A percentile compares a stretch with the other conserved stretches of the same genome.
Conservation (phyloP, 805 yeast species). For the Candida anglica region DNA sequence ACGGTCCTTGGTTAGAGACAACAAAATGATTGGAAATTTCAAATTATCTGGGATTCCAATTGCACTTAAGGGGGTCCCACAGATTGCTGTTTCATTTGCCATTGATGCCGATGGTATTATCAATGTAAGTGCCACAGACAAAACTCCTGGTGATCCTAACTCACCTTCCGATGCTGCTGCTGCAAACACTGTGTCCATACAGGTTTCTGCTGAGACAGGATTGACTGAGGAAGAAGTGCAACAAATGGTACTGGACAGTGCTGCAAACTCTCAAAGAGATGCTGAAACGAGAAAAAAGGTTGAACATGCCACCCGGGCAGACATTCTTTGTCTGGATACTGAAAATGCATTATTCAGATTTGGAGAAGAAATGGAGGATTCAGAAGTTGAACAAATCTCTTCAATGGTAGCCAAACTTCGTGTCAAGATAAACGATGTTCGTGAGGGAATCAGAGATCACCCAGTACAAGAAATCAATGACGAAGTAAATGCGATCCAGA, state of each 20-base stretch:
- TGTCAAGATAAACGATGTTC: constrained; percentile 28
- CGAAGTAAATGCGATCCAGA: constrained; percentile 36
- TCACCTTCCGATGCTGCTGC: constrained; percentile 30
- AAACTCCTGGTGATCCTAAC: constrained; percentile 31
- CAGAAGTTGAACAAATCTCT: constrained; percentile 39
- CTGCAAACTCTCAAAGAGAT: constrained; percentile 57
- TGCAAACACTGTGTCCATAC: constrained; percentile 53
- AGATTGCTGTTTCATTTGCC: constrained; percentile 71
- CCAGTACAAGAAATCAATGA: constrained; percentile 28
- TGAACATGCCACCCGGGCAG: constrained; percentile 76
- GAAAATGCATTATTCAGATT: constrained; percentile 81
- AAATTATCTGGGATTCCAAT: constrained; percentile 69
- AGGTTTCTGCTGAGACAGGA: constrained; percentile 68
- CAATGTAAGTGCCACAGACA: constrained; percentile 56
- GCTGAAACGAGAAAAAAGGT: constrained; percentile 54
- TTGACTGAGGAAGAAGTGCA: constrained; percentile 66
- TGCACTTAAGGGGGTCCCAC: constrained; percentile 77
- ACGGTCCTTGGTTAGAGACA: constrained; percentile 71
- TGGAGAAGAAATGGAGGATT: constrained; percentile 41
- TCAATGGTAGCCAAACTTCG: constrained; percentile 17
- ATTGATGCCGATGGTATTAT: constrained; percentile 78
- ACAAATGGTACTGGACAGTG: constrained; percentile 62
- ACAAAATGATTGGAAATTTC: constrained; percentile 73
- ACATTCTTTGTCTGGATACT: constrained; percentile 78
- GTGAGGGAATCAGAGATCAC: constrained; percentile 26